These are phyloP conservation scores for Paraleonurus japonicus DNA, from an alignment of 257 asterid species.

Conservation along the genomic window DNA sequence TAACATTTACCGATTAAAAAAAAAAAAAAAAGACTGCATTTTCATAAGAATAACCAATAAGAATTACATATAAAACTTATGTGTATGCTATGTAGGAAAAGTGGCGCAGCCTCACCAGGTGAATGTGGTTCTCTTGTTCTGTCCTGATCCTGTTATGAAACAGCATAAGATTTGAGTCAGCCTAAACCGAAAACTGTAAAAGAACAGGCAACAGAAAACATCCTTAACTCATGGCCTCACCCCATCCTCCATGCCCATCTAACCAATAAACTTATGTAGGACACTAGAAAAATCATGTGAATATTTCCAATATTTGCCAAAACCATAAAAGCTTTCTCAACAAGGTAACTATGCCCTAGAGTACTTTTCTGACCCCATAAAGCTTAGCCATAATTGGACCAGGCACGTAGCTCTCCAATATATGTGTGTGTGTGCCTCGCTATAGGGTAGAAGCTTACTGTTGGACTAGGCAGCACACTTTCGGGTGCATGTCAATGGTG, in stretches of 20 bases:
- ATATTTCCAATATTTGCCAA: not conserved
- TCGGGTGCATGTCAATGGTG: no score
- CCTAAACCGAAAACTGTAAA: slow-evolving; percentile 5
- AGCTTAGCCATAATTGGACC: no score
- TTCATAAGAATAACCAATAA: not conserved
- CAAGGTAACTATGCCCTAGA: not conserved
- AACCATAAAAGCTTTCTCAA: not conserved
- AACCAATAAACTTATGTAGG: not conserved
- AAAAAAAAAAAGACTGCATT: no score
- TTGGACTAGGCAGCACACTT: no score
- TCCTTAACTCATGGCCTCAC: not conserved
- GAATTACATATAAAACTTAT: slow-evolving; percentile 10
- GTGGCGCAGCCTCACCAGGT: slow-evolving; percentile 39
- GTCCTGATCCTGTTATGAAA: slow-evolving; percentile 21
- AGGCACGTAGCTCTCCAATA: no score
- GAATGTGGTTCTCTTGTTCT: slow-evolving; percentile 36
- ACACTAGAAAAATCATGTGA: not conserved
- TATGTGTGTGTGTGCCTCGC: no score
- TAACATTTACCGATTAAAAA: no score
- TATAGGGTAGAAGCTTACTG: no score
- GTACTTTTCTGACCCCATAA: no score
- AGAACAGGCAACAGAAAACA: not conserved
- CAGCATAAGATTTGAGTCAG: slow-evolving; percentile 10
- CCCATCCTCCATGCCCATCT: not conserved
- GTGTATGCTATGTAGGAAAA: slow-evolving; percentile 5